These are phyloP conservation scores for Globisporangium orthogonon DNA, from an alignment of 352 stramenopile genomes.

Conservation along the genomic window DNA sequence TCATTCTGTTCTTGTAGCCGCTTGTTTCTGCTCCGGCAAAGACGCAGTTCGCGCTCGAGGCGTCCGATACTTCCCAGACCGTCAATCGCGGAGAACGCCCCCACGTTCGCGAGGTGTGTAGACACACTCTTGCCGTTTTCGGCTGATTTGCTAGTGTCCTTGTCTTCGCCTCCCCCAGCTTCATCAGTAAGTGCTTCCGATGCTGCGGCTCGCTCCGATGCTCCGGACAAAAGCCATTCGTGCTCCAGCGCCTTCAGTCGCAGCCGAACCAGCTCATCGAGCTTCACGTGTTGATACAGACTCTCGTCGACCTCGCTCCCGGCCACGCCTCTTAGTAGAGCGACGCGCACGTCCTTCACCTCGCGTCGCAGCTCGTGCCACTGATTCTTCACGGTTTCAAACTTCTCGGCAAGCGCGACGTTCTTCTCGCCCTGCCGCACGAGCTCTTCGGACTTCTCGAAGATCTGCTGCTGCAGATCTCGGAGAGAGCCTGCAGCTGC, in stretches of 20 bases:
- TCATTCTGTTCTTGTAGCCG: constrained; percentile 41
- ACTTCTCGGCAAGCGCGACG: constrained; percentile 30
- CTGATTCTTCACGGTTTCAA: constrained; percentile 38
- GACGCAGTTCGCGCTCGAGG: constrained; percentile 62
- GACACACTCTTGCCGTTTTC: constrained; percentile 1
- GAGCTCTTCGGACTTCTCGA: constrained; percentile 65
- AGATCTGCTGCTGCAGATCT: constrained; percentile 65
- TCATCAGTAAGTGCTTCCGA: background rate
- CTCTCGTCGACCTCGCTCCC: constrained; percentile 38
- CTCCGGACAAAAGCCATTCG: constrained; percentile 40
- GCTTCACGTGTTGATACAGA: constrained; percentile 64
- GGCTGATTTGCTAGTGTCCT: background rate
- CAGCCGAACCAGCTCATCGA: constrained; percentile 66
- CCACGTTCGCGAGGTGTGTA: constrained; percentile 48
- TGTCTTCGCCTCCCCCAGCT: background rate
- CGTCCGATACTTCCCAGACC: constrained; percentile 49
- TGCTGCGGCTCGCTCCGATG: background rate
- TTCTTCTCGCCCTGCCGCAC: constrained; percentile 72
- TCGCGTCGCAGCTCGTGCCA: constrained; percentile 44
- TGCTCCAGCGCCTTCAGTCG: constrained; percentile 59
- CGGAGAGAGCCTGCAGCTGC: constrained; percentile 21
- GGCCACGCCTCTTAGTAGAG: constrained; percentile 49
- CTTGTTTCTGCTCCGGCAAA: constrained; percentile 71
- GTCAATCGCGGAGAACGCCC: constrained; percentile 56
- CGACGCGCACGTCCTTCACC: constrained; percentile 35